A percentile compares a stretch with the other conserved stretches of the same genome.
Evolutionary conservation across 257 asterid genomes (phyloP).

Genomic region (Jaltomata sinuosa): DNA sequence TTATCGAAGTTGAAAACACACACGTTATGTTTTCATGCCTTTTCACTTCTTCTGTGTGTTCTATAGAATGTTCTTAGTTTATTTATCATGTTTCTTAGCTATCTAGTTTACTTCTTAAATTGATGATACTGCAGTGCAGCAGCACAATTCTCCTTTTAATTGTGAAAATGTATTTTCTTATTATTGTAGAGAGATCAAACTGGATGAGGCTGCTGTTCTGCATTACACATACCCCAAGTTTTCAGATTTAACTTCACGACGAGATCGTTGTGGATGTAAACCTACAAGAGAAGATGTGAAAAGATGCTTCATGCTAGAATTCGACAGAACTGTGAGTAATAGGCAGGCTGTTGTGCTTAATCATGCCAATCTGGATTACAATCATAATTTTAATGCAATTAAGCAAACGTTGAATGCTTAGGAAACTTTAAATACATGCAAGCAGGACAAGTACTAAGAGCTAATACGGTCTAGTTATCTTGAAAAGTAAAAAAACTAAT

Average conservation of each 20-base stretch:
- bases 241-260: conserved; percentile 73
- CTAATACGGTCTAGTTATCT: too few species aligned
- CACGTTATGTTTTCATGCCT: background rate
- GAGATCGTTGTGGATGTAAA: conserved; percentile 81
- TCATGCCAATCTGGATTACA: background rate
- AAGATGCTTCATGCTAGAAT: conserved; percentile 72
- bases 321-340: conserved; percentile 69
- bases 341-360: background rate
- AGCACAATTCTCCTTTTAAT: background rate
- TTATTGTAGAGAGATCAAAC: conserved; percentile 46
- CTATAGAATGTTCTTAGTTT: background rate
- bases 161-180: background rate
- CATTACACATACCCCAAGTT: conserved; percentile 78
- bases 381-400: background rate
- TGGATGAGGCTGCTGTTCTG: conserved; percentile 74
- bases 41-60: background rate
- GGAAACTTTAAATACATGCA: background rate
- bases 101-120: background rate
- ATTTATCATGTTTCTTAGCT: background rate
- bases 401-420: background rate
- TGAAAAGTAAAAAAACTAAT: too few species aligned
- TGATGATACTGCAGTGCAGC: background rate
- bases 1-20: background rate
- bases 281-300: conserved; percentile 73
- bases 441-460: background rate